A percentile compares a stretch with the other conserved stretches of the same genome.
Conservation (phyloP, 352 stramenopile species). For the Pythium rishiriense region DNA sequence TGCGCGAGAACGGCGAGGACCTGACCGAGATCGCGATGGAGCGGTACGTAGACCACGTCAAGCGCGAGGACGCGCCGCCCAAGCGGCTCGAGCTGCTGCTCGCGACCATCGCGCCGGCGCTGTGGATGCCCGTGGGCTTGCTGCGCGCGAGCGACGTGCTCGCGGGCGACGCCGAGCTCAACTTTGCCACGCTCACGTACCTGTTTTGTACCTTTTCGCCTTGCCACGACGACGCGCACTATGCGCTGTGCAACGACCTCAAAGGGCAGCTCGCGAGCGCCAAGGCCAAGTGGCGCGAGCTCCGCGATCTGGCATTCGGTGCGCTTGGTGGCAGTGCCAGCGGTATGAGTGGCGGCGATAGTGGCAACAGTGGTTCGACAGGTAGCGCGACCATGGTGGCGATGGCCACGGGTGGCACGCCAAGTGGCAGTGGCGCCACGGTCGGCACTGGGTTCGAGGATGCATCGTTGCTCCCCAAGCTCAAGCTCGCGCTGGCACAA, state of each 20-base stretch:
- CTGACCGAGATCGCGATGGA: slow-evolving; percentile 78
- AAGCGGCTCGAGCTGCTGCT: slow-evolving; percentile 75
- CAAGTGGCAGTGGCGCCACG: not conserved
- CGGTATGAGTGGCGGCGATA: not conserved
- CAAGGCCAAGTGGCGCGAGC: slow-evolving; percentile 65
- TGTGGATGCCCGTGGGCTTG: slow-evolving; percentile 67
- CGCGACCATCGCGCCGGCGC: slow-evolving; percentile 61
- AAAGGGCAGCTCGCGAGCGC: slow-evolving; percentile 51
- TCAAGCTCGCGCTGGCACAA: slow-evolving; percentile 73
- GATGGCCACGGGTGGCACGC: not conserved
- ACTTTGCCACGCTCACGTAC: slow-evolving; percentile 72
- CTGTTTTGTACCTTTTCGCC: slow-evolving; percentile 69
- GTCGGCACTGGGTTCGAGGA: slow-evolving; percentile 5
- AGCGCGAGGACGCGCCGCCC: slow-evolving; percentile 43
- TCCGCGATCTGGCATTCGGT: slow-evolving; percentile 49
- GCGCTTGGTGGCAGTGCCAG: slow-evolving; percentile 13
- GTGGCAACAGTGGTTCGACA: not conserved
- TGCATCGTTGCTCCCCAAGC: slow-evolving; percentile 43
- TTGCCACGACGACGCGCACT: slow-evolving; percentile 49
- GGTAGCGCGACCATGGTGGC: slow-evolving; percentile 4
- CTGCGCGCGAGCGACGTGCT: slow-evolving; percentile 68
- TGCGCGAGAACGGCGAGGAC: slow-evolving; percentile 80
- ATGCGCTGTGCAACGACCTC: slow-evolving; percentile 49
- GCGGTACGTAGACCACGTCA: slow-evolving; percentile 69
- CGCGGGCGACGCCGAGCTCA: slow-evolving; percentile 71